Percentiles rank a stretch among this genome's conserved stretches.
phyloP scores from a whole-genome alignment of 176 grass and related monocot genomes.

The Hsuehochloa calcarea region DNA sequence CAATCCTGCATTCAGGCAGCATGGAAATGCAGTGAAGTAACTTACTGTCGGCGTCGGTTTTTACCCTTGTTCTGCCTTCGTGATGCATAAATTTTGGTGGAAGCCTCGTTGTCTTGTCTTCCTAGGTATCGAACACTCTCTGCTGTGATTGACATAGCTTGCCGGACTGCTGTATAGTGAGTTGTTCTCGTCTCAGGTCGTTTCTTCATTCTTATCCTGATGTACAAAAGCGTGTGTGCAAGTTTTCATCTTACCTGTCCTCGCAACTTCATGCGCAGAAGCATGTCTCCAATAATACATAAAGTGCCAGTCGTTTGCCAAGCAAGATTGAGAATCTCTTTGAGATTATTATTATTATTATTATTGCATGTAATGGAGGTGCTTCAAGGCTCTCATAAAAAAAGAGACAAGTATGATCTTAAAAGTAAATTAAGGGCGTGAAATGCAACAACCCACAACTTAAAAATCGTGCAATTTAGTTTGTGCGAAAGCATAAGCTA shows the following conservation, averaged over 20 bases:
- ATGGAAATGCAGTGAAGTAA: not conserved
- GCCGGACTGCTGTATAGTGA: slow-evolving; percentile 16
- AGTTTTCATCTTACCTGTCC: not conserved
- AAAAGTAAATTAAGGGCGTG: too few species aligned
- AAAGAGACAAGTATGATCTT: too few species aligned
- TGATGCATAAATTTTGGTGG: not conserved
- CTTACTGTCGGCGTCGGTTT: slow-evolving; percentile 25
- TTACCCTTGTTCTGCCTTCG: not conserved
- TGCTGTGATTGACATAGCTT: slow-evolving; percentile 24
- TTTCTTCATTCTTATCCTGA: not conserved
- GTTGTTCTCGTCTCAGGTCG: not conserved
- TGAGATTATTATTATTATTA: not conserved
- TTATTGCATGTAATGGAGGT: not conserved
- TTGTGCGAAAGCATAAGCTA: too few species aligned
- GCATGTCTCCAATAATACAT: not conserved
- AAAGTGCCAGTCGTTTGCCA: not conserved
- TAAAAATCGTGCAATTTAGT: too few species aligned
- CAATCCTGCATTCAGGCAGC: not conserved
- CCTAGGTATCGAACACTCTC: not conserved
- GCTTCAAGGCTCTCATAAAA: too few species aligned
- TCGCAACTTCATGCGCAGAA: not conserved
- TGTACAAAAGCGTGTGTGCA: not conserved
- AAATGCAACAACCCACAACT: too few species aligned
- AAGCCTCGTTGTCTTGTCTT: not conserved
- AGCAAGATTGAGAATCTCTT: not conserved